Evolutionary conservation across 2,329 filamentous ascomycete genomes (phyloP), one percentile per base, ranked within the genome.

Genomic region (Colletotrichum australisinense): DNA sequence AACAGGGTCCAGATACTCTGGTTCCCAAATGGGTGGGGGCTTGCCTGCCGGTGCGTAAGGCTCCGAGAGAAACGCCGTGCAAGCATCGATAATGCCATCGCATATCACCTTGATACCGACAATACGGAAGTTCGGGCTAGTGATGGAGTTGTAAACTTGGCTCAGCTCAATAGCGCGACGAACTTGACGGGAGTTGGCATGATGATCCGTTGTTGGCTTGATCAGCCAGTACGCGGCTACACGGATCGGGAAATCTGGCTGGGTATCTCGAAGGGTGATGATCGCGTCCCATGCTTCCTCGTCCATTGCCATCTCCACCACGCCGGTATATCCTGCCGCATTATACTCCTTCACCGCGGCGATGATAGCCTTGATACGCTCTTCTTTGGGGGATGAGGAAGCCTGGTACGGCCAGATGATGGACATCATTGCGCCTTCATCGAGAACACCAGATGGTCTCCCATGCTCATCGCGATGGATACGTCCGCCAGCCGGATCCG

Each of bases 101-200:
- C 88, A 89, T 52, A 93, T 91, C 26, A 93, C 80, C 78, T 93
- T 93, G 79, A 93, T 87, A 5, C 91, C 91, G 0, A 90, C 87
- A 9, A 93, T 79, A 22, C 88, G 87, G 68, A 85, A 77, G 66
- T 86, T 80, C 1, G 84, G 83, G 24, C 77, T 81, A 11, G 76
- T 82, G 2, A 75, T 67, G 30, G 67, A 76, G 75, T 83, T 85
- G 78, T 79, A 86, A 56, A 80, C 69, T 22, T 73, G 75, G 28
- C 78, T 78, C 24, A 86, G 73, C 70, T 83, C 80, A 59, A 84
- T 81, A 0, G 83, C 84, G 12, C 80, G 79, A 24, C 82, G 78
- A 19, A 86, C 83, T 72, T 86, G 84, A 30, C 69, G 75, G 5
- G 84, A 62, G 19, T 81, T 81, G 46, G 80, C 76, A 32, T 79